phyloP scores from a whole-genome alignment of 768 basidiomycete species.

The Suillus weaverae region DNA sequence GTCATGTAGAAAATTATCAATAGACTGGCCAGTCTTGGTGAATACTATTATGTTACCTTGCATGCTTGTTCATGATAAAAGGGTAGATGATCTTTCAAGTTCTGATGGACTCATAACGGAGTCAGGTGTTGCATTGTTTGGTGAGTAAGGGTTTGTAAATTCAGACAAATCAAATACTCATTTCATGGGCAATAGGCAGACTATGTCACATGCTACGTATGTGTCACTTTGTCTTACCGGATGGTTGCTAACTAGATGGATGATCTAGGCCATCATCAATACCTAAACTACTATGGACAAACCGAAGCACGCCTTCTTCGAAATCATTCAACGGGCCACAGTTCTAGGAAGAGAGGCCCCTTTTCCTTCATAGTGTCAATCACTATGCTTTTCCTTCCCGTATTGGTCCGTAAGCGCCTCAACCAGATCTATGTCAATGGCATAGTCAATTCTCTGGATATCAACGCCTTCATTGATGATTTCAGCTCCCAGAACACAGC shows the following conservation, averaged over 20 bases:
- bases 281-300: background rate
- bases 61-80: background rate
- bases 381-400: background rate
- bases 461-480: background rate
- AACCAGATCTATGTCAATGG: slow-evolving; percentile 1
- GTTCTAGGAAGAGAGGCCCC: background rate
- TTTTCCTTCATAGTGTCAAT: background rate
- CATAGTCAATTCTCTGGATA: background rate
- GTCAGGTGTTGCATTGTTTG: background rate
- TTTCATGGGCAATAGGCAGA: too few relatives aligned
- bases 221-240: background rate
- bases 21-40: background rate
- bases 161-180: too few relatives aligned
- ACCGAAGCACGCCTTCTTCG: background rate
- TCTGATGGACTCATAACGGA: background rate
- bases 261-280: background rate
- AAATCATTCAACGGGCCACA: background rate
- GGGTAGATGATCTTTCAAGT: background rate
- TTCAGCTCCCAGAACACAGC: background rate
- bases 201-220: background rate
- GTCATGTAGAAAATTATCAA: background rate
- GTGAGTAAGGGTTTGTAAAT: background rate
- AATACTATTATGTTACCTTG: background rate
- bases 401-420: background rate
- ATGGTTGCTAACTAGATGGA: background rate